phyloP scores from a whole-genome alignment of 495 filamentous ascomycete genomes.

The Cladorrhinum samala region DNA sequence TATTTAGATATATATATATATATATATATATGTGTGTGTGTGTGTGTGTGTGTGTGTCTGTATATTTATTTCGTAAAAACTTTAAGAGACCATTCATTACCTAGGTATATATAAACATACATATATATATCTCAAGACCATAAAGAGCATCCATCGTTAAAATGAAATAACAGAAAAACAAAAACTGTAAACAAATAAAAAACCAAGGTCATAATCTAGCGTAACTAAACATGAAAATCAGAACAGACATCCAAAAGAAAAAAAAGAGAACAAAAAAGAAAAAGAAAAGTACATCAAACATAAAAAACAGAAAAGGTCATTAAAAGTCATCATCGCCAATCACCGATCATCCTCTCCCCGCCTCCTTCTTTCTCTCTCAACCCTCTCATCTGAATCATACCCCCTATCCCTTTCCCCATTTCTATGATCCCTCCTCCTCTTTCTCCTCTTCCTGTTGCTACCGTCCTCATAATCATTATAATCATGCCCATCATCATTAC shows the following conservation, averaged over 20 bases:
- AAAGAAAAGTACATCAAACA: background rate
- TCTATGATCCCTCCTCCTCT: constrained; percentile 3
- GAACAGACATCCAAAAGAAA: background rate
- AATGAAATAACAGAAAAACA: background rate
- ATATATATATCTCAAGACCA: constrained; percentile 1
- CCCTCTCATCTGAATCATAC: background rate
- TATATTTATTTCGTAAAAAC: too few species aligned
- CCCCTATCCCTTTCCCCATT: constrained; percentile 8
- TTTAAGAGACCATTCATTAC: too few species aligned
- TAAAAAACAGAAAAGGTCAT: constrained; percentile 13
- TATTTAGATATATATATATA: too few species aligned
- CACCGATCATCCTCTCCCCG: background rate
- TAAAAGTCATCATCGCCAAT: constrained; percentile 8
- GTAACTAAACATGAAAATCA: background rate
- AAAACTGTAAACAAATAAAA: background rate
- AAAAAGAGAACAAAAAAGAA: background rate
- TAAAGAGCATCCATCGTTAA: too few species aligned
- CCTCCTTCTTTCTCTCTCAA: background rate
- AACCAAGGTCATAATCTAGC: background rate
- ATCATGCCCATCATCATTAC: constrained; percentile 7
- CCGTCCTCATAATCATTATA: constrained; percentile 16
- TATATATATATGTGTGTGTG: too few species aligned
- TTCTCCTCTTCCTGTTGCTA: constrained; percentile 13
- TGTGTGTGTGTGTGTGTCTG: too few species aligned
- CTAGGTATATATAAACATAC: background rate